Evolutionary conservation across 768 basidiomycete genomes (phyloP).

Genomic region (Lenzites betulinus): DNA sequence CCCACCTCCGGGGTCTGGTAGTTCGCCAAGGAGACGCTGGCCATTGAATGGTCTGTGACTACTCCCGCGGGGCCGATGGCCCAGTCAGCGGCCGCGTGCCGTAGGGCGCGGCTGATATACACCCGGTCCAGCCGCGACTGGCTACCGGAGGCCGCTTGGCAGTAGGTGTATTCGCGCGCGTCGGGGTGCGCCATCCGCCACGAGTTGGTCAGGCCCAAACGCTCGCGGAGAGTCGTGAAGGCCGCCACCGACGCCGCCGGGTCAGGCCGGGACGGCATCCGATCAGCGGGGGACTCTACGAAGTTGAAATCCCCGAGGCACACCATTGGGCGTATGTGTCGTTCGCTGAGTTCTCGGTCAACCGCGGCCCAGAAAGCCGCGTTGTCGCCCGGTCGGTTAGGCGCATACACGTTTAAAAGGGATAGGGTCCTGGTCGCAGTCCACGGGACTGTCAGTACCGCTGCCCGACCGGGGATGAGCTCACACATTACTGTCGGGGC

Average conservation of each 20-base stretch:
- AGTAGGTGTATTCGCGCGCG: neutral
- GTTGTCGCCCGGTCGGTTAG: neutral
- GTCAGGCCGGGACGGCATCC: neutral
- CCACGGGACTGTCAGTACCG: neutral
- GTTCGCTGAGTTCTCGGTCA: too few species aligned
- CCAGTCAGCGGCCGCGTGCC: neutral
- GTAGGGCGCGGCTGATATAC: neutral
- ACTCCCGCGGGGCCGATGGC: neutral
- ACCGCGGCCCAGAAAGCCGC: neutral
- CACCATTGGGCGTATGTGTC: neutral
- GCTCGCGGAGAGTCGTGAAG: neutral
- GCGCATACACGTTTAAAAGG: neutral
- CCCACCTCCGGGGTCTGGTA: slow-evolving; percentile 3
- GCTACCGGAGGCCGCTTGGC: neutral
- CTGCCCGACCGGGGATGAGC: neutral
- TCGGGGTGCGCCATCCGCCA: neutral
- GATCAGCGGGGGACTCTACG: slow-evolving; percentile 26
- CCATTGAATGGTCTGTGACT: slow-evolving; percentile 5
- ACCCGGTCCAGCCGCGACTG: neutral
- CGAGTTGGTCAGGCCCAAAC: neutral
- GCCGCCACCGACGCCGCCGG: neutral
- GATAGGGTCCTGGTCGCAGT: neutral
- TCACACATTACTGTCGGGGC: too few species aligned
- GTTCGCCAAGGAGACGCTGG: neutral
- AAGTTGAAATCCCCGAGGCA: slow-evolving; percentile 40